Conservation (phyloP, 1,139 yeast species). For the Pichia kudriavzevii region DNA sequence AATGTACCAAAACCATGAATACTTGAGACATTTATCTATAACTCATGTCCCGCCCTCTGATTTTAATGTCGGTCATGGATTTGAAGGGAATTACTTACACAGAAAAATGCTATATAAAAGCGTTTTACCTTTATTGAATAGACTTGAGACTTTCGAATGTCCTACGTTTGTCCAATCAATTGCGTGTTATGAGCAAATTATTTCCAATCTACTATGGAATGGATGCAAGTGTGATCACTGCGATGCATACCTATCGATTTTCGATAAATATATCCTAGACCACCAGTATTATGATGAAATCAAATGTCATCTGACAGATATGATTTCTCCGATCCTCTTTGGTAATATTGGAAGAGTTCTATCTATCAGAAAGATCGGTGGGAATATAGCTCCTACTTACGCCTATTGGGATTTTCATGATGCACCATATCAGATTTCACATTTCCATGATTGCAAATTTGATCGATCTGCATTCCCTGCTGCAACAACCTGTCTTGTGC, state of each 20-base stretch:
- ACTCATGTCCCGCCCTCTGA: slow-evolving; percentile 46
- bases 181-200: slow-evolving; percentile 61
- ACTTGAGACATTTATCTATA: slow-evolving; percentile 36
- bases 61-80: slow-evolving; percentile 46
- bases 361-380: slow-evolving; percentile 27
- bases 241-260: slow-evolving; percentile 35
- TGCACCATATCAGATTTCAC: slow-evolving; percentile 29
- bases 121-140: slow-evolving; percentile 39
- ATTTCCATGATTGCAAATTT: slow-evolving; percentile 29
- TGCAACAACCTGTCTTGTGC: slow-evolving; percentile 31
- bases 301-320: slow-evolving; percentile 45
- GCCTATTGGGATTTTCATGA: slow-evolving; percentile 36
- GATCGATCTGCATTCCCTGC: slow-evolving; percentile 26
- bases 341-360: slow-evolving; percentile 43
- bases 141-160: slow-evolving; percentile 38
- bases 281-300: slow-evolving; percentile 50
- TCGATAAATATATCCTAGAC: slow-evolving; percentile 53
- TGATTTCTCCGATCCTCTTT: slow-evolving; percentile 51
- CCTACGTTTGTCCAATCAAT: slow-evolving; percentile 55
- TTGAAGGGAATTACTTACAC: slow-evolving; percentile 64
- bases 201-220: slow-evolving; percentile 66
- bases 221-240: slow-evolving; percentile 64
- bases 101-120: slow-evolving; percentile 44
- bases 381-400: background rate
- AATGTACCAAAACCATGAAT: slow-evolving; percentile 29